A percentile compares a stretch with the other conserved stretches of the same genome.
phyloP scores from a whole-genome alignment of 2,329 filamentous ascomycete species.

The Cytospora mali region DNA sequence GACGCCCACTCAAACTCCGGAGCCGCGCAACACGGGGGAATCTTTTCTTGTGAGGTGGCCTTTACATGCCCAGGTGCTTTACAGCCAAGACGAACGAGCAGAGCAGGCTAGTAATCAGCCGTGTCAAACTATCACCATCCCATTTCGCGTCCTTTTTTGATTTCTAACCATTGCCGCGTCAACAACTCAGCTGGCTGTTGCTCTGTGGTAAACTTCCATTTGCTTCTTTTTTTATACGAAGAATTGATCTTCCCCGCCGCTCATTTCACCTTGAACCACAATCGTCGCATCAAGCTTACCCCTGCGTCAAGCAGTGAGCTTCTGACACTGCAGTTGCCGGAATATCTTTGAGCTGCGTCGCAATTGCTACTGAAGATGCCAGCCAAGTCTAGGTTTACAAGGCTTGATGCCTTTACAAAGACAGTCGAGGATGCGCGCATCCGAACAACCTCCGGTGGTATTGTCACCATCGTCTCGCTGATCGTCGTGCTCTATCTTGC shows the following conservation, averaged over 20 bases:
- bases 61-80: too few relatives aligned
- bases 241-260: conserved; percentile 12
- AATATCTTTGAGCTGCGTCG: not conserved
- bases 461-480: conserved; percentile 90
- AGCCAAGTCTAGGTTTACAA: conserved; percentile 89
- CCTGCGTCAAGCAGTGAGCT: conserved; percentile 5
- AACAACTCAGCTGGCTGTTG: conserved; percentile 8
- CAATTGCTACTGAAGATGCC: conserved; percentile 62
- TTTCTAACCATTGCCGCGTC: not conserved
- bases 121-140: conserved; percentile 7
- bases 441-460: conserved; percentile 90
- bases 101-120: conserved; percentile 15
- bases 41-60: conserved; percentile 19
- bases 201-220: conserved; percentile 17
- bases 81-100: not conserved
- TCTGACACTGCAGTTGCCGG: conserved; percentile 1
- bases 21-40: conserved; percentile 13
- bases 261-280: conserved; percentile 16
- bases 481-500: conserved; percentile 85
- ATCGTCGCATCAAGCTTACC: conserved; percentile 6
- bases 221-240: conserved; percentile 2
- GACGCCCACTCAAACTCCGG: not conserved
- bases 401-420: conserved; percentile 98
- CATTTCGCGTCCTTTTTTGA: conserved; percentile 6
- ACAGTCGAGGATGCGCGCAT: conserved; percentile 97